Evolutionary conservation across 192 early-diverging fungal species (phyloP), one percentile per base, ranked within the genome.

Genomic region (Geranomyces michiganensis): DNA sequence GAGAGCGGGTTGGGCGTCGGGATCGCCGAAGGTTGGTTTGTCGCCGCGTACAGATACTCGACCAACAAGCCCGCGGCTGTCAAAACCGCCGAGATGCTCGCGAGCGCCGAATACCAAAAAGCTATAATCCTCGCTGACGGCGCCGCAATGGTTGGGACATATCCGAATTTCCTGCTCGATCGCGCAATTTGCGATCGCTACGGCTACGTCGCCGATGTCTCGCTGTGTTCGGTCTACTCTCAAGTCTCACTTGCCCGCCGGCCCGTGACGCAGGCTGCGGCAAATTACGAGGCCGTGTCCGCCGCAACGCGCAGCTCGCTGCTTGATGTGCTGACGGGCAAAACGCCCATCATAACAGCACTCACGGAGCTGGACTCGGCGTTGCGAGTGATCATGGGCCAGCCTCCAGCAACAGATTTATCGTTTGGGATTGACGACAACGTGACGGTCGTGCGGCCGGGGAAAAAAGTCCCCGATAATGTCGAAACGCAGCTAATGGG

Each of bases 31-130:
- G 81, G 77, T 14, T 77, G 75, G 75, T 69, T 63, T 12, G 66
- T 73, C 15, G 77, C 77, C 46, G 78, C 75, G 0, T 79, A 77
- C 70, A 68, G 65, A 53, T 72, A 79, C 71, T 70, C 77, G 7
- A 26, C 32, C 6, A 82, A 82, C 66, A 68, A 69, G 32, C 51
- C 33, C 13, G 77, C 75, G 27, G 81, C 81, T 13, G 67, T 79
- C 15, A 73, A 76, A 47, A 59, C 60, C 1, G 67, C 45, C n/a
- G 63, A 75, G 47, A 71, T 32, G 33, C 27, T 75, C n/a, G 62
- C 73, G 5, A 44, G 32, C 17, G 19, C 17, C 51, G 60, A 46
- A 1, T 75, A 75, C 53, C 73, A 75, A 62, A 62, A 70, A 21
- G 44, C 24, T 17, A 73, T 66, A 55, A 73, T 67, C 33, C 45